Base-by-base conservation (phyloP, 805 yeast genomes). In the Nakazawaea wickerhamii region DNA sequence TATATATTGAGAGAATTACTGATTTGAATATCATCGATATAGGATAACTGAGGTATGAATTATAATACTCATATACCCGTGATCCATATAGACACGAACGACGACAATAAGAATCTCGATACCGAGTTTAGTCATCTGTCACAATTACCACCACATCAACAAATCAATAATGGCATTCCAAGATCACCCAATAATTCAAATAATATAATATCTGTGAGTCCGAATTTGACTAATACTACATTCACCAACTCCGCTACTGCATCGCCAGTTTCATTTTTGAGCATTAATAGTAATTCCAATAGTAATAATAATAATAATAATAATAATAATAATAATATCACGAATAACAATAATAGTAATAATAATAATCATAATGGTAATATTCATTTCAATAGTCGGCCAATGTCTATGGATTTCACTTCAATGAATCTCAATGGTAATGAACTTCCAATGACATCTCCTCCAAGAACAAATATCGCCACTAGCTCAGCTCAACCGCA, bases 401-500 rank as follows among this genome's bases (percentile, higher is more conserved):
- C 46, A 5, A 33, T 43, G 33, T 38, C 43, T 4, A 23, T 43
- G 26, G 46, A 43, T 27, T 43, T 43, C 40, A 38, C 38, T 7
- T 36, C 46, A 15, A 18, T 38, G 36, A 30, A 43, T 15, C 11
- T 26, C 31, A 8, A 18, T 18, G 23, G n/a, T 13, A 18, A 20
- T 20, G 27, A 34, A 13, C 5, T 34, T 13, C 31, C 11, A 28
- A 28, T 28, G 14, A 28, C 31, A 7, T 28, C 31, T 13, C 31
- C 31, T 13, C 31, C 31, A 28, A n/a, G 31, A n/a, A 28, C 15
- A 7, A 28, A 28, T n/a, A 28, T 2, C 8, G 11, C 40, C 8
- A 26, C n/a, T 5, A 18, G 18, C 19, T n/a, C 20, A 13, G 8
- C 39, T 15, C 38, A 33, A 14, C 34, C 60, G 48, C 56, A 59